Evolutionary conservation across 495 filamentous ascomycete species (phyloP), one percentile per base, ranked within the genome.

Genomic region (Lophiotrema nucula): DNA sequence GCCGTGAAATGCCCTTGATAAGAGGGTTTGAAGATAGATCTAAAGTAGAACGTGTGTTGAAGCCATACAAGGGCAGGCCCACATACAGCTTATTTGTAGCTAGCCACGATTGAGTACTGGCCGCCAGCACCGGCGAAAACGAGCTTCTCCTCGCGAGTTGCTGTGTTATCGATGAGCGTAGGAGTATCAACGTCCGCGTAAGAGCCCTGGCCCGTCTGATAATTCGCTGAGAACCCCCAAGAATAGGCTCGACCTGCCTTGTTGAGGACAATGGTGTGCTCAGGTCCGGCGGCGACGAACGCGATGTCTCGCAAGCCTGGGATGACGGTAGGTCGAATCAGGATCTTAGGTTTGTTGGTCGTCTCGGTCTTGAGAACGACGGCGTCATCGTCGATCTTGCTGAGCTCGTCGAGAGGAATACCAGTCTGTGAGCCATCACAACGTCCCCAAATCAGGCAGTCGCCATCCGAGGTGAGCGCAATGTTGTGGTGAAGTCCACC

Each of bases 401-500:
- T 39, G 10, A 87, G 73, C 1, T 76, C 70, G 2, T 60, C 69
- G n/a, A 72, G 22, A 0, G 74, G 67, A 28, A 88, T 76, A 41
- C 88, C 88, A 38, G 80, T 74, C 53, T 86, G 83, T 55, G 74
- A 70, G 43, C 79, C 81, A 62, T 89, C 86, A 56, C 84, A 75
- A 39, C 86, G 81, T 58, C 88, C 88, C 85, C 83, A 89, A 44
- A 79, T 74, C 24, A 90, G 76, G 41, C 84, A 79, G 46, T 85
- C 71, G 28, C 86, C 86, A 26, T 83, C 74, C 15, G 73, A 67
- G 19, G 81, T 87, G 64, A 82, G 75, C 0, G 83, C 85, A 23
- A 88, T 62, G 27, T 81, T 83, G 73, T 89, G 86, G 66, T 88
- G 84, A 46, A 77, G 74, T 18, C 88, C 88, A 24, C 85, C 88